Conservation (phyloP, 108 stramenopile genomes). For the Chaetoceros muelleri region DNA sequence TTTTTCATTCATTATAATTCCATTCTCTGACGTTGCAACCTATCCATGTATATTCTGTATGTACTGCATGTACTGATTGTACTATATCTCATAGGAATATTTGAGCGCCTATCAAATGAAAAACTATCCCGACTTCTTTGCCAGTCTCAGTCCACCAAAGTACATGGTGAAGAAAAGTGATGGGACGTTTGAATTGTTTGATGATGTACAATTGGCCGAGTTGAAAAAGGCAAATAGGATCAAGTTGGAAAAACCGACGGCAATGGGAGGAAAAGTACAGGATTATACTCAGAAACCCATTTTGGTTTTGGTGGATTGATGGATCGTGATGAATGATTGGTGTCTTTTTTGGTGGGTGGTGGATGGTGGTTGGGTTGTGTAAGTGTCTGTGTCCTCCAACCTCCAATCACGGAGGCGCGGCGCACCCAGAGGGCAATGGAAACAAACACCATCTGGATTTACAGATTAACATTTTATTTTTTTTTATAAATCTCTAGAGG, state of each 20-base stretch:
- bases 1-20: background rate
- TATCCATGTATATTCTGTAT: background rate
- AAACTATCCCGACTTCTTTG: conserved; percentile 79
- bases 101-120: conserved; percentile 74
- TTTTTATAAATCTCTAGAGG: no score
- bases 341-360: no score
- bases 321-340: no score
- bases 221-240: conserved; percentile 41
- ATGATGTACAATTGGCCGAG: conserved; percentile 35
- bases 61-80: background rate
- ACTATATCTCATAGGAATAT: conserved; percentile 28
- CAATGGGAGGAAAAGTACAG: conserved; percentile 48
- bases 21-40: background rate
- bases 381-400: no score
- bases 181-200: conserved; percentile 45
- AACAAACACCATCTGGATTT: no score
- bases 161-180: conserved; percentile 59
- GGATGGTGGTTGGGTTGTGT: no score
- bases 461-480: no score
- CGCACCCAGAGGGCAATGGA: no score
- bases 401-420: no score
- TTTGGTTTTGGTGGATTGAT: conserved; percentile 48
- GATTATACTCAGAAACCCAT: conserved; percentile 82
- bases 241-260: conserved; percentile 39
- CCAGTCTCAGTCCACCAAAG: conserved; percentile 31